Base-by-base conservation (phyloP, 257 asterid species). In the Jaltomata sinuosa region DNA sequence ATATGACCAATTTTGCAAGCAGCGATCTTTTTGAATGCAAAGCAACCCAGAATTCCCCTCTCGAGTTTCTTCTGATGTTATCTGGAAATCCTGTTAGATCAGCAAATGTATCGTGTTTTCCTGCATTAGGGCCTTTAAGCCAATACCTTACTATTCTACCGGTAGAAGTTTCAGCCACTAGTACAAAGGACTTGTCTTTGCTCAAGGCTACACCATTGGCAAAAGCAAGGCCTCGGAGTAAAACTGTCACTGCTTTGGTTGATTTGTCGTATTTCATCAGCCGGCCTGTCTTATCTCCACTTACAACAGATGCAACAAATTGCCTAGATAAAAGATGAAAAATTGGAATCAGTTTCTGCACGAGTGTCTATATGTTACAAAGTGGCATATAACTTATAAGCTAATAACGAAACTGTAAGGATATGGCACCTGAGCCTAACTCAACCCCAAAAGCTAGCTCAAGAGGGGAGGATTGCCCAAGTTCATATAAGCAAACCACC, bases 1-100 rank as follows among this genome's bases (percentile, higher is more conserved):
- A 84, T 42, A 83, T 76, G 4, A 83, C 79, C 85, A 86, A 82
- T 79, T 86, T 87, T 21, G 92, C 50, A 11, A 91, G 22, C 14
- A 77, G 14, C 25, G 88, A 92, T 0, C 79, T 42, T 86, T 92
- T 94, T 0, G 93, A 83, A 83, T 94, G 95, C 87, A 94, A 85
- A 18, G 91, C 97, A 1, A 94, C 95, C 98, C 98, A 93, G 71
- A 89, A 94, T 2, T 92, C 93, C 11, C 97, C 95, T 27, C 87
- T 89, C 0, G 89, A 76, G 80, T 91, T 93, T 84, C 92, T 86
- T 84, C 94, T 91, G 12, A 94, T 87, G 87, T 94, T 93, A 93
- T 94, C 97, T 0, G 94, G 94, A 84, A 85, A 91, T 78, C 98
- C 96, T 16, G 93, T 90, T 0, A 94, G 82, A 78, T 90, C 89